These are phyloP conservation scores for Cercophora newfieldiana DNA, from an alignment of 495 filamentous ascomycete species.

Conservation along the genomic window DNA sequence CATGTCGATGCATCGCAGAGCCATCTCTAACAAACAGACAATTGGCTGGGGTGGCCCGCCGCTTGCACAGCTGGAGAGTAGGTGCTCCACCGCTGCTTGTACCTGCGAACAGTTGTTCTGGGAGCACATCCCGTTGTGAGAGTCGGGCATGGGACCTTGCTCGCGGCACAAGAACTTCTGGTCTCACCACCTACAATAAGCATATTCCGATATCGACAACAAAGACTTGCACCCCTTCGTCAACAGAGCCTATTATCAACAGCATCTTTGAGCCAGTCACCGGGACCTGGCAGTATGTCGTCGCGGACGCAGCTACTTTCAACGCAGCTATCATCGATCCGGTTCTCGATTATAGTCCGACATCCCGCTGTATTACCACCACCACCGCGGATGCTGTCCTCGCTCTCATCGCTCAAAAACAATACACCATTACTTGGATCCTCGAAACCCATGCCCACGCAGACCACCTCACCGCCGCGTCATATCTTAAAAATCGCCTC, in stretches of 20 bases:
- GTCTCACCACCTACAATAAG: background rate
- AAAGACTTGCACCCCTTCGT: background rate
- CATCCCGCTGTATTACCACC: slow-evolving; percentile 48
- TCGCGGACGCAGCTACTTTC: slow-evolving; percentile 50
- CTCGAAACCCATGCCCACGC: slow-evolving; percentile 66
- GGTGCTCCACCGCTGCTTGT: background rate
- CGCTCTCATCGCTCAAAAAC: slow-evolving; percentile 34
- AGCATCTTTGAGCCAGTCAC: slow-evolving; percentile 35
- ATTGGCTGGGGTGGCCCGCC: background rate
- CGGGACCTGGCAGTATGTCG: slow-evolving; percentile 61
- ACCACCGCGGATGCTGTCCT: slow-evolving; percentile 52
- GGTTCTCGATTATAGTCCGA: slow-evolving; percentile 56
- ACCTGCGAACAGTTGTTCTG: background rate
- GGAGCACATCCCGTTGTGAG: background rate
- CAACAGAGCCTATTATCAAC: slow-evolving; percentile 26
- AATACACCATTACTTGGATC: slow-evolving; percentile 50
- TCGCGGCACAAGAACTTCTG: background rate
- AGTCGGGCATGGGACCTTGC: background rate
- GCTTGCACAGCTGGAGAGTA: background rate
- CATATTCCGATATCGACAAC: background rate
- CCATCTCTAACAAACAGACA: background rate
- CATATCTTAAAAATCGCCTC: slow-evolving; percentile 53
- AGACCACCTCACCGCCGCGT: slow-evolving; percentile 58
- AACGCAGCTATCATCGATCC: slow-evolving; percentile 58
- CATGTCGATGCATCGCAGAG: background rate